These are phyloP conservation scores for Cryptococcus depauperatus DNA, from an alignment of 1,284 basidiomycete genomes.

Conservation along the genomic window DNA sequence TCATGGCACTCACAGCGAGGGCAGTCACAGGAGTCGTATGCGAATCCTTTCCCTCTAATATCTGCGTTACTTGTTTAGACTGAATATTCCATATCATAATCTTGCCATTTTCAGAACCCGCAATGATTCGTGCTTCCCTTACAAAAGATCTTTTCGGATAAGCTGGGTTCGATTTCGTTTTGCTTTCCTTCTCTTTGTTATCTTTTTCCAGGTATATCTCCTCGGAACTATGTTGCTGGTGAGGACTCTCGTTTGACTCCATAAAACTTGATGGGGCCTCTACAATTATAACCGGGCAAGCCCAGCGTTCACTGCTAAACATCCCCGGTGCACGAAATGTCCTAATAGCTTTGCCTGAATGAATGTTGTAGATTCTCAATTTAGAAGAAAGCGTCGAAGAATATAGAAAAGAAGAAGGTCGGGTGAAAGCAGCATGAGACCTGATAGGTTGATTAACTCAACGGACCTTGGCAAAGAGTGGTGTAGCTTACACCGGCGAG, in stretches of 20 bases:
- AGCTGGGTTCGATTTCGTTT: background rate
- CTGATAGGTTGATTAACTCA: slow-evolving; percentile 8
- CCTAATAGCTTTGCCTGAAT: slow-evolving; percentile 84
- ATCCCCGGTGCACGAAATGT: slow-evolving; percentile 50
- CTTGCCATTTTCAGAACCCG: slow-evolving; percentile 84
- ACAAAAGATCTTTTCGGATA: too few species aligned
- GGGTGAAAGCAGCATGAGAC: slow-evolving; percentile 60
- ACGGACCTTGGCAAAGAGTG: background rate
- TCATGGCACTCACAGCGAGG: slow-evolving; percentile 27
- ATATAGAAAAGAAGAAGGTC: slow-evolving; percentile 80
- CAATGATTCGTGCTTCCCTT: slow-evolving; percentile 55
- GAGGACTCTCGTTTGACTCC: too few species aligned
- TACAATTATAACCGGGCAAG: slow-evolving; percentile 30
- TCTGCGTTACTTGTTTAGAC: slow-evolving; percentile 62
- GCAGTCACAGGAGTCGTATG: slow-evolving; percentile 33
- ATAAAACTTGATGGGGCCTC: slow-evolving; percentile 1
- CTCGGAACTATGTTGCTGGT: background rate
- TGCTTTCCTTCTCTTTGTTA: background rate
- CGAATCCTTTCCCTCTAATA: slow-evolving; percentile 51
- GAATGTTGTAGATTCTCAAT: slow-evolving; percentile 88
- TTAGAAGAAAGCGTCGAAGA: slow-evolving; percentile 86
- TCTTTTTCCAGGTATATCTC: slow-evolving; percentile 4
- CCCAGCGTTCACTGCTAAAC: slow-evolving; percentile 27
- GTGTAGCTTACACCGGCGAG: slow-evolving; percentile 64
- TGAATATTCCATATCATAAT: slow-evolving; percentile 89